Conservation (phyloP, 805 yeast species). For the Hanseniaspora lachancei region DNA sequence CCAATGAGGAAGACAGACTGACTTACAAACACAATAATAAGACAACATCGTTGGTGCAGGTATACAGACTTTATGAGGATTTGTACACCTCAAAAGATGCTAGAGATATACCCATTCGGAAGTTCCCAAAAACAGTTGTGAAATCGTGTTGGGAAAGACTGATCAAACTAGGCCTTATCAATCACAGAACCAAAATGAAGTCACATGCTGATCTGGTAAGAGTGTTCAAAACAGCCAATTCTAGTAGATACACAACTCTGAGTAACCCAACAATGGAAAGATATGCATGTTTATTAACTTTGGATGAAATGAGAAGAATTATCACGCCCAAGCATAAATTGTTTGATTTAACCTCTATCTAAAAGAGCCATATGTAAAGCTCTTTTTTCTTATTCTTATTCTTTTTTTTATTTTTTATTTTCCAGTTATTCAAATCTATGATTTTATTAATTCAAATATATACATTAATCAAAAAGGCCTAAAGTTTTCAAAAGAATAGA, state of each 20-base stretch:
- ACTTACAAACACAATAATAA: not conserved
- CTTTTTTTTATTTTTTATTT: not conserved
- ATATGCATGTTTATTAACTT: slow-evolving; percentile 39
- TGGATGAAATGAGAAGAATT: slow-evolving; percentile 36
- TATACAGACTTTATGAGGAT: not conserved
- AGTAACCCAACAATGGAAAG: slow-evolving; percentile 33
- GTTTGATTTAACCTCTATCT: slow-evolving; percentile 26
- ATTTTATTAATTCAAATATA: not conserved
- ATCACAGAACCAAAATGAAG: slow-evolving; percentile 34
- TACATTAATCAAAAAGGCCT: not conserved
- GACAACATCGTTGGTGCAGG: not conserved
- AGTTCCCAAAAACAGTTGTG: slow-evolving; percentile 30
- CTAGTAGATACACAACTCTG: slow-evolving; percentile 29
- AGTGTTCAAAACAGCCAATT: slow-evolving; percentile 30
- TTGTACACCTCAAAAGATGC: not conserved
- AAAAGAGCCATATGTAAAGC: not conserved
- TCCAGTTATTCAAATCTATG: not conserved
- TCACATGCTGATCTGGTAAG: slow-evolving; percentile 30
- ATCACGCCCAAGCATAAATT: slow-evolving; percentile 24
- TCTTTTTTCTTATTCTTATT: not conserved
- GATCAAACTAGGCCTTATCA: slow-evolving; percentile 40
- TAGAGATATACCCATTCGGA: not conserved
- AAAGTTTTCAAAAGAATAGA: not conserved
- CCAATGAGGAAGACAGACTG: not conserved
- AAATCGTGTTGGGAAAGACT: slow-evolving; percentile 65